Evolutionary conservation across 208 protist species (phyloP).

Genomic region (Leishmania tarentolae): DNA sequence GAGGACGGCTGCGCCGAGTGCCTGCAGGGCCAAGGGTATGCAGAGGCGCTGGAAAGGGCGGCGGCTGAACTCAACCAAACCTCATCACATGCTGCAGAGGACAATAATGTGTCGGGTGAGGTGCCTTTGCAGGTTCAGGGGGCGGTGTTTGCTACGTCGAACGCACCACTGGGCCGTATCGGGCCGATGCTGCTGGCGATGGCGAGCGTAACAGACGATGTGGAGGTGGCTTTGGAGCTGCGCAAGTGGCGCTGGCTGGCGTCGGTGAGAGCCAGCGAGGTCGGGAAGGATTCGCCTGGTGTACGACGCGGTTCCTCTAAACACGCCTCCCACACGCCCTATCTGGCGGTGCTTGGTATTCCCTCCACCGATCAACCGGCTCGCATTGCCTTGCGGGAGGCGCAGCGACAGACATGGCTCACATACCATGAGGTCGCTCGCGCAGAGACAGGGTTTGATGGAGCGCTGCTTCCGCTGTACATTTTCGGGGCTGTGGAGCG

Average conservation of each 20-base stretch:
- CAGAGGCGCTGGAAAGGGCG: neutral
- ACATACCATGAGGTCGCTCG: conserved; percentile 9
- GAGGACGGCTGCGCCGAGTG: neutral
- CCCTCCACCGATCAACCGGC: conserved; percentile 8
- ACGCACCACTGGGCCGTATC: neutral
- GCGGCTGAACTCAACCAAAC: neutral
- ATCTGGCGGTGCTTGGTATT: conserved; percentile 9
- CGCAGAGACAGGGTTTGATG: neutral
- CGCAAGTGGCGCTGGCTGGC: neutral
- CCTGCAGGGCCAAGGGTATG: neutral
- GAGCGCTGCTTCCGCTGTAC: conserved; percentile 12
- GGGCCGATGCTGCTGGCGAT: conserved; percentile 1
- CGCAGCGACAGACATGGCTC: conserved; percentile 1
- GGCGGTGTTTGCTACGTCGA: neutral
- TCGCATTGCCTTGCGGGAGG: neutral
- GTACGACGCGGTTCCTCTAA: neutral
- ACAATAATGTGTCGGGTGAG: neutral
- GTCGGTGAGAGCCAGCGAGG: neutral
- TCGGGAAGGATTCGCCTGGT: neutral
- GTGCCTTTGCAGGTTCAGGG: neutral
- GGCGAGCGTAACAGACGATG: neutral
- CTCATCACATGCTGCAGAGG: neutral
- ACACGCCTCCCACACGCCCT: neutral
- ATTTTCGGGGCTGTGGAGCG: conserved; percentile 14
- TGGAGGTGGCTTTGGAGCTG: neutral